Evolutionary conservation across 345 rosid genomes (phyloP).

Genomic region (Adansonia digitata): DNA sequence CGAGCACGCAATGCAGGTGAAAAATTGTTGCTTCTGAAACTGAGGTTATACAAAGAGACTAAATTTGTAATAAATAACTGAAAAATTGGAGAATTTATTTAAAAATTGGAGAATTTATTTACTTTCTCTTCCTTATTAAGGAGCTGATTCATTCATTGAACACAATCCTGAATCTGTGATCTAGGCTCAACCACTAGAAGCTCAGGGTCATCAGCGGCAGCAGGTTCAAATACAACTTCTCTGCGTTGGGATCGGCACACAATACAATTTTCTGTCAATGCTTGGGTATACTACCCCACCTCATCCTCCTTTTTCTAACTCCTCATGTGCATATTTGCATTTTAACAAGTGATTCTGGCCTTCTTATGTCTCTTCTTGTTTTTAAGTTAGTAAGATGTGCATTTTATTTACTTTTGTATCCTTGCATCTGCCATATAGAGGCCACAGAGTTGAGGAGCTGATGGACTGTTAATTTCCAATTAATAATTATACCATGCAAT

Average conservation of each 20-base stretch:
- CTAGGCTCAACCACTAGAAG: conserved; percentile 66
- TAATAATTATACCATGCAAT: neutral
- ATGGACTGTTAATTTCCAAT: neutral
- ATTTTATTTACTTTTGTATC: neutral
- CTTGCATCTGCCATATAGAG: neutral
- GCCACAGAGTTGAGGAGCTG: neutral
- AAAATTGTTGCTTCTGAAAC: neutral
- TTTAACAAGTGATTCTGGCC: neutral
- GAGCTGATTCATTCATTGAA: conserved; percentile 2
- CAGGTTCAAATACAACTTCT: conserved; percentile 52
- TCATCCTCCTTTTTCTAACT: neutral
- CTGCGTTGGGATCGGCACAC: conserved; percentile 88
- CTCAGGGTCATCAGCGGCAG: conserved; percentile 52
- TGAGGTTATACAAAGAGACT: neutral
- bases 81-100: neutral
- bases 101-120: neutral
- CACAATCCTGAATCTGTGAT: conserved; percentile 12
- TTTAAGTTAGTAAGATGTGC: neutral
- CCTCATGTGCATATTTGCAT: neutral
- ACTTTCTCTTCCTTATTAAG: neutral
- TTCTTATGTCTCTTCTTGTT: too few relatives aligned
- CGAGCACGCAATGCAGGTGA: conserved; percentile 62
- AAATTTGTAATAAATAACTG: neutral
- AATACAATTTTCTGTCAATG: conserved; percentile 90
- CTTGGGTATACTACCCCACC: conserved; percentile 60